phyloP scores from a whole-genome alignment of 176 grass and related monocot species.

The Cocos nucifera region DNA sequence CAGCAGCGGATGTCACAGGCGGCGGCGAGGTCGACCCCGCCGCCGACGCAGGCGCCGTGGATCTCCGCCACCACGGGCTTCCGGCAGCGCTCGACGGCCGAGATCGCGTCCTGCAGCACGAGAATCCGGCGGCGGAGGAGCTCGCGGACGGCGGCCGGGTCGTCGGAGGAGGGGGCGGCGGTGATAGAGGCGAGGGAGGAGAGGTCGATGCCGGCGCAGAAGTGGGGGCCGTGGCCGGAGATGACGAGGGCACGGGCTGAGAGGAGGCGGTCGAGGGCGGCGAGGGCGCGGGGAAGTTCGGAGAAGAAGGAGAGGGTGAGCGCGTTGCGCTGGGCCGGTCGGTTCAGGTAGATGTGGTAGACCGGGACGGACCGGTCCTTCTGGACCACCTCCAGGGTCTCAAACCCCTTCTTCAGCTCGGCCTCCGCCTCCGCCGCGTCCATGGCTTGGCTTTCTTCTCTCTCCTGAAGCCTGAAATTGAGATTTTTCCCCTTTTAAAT shows the following conservation, averaged over 20 bases:
- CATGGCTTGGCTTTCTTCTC: neutral
- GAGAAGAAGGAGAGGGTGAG: slow-evolving; percentile 52
- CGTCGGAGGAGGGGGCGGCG: neutral
- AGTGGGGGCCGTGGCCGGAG: slow-evolving; percentile 50
- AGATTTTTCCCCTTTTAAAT: no score
- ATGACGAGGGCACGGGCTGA: slow-evolving; percentile 51
- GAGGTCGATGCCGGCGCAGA: slow-evolving; percentile 73
- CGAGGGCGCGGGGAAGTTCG: slow-evolving; percentile 70
- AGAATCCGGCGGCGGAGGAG: slow-evolving; percentile 46
- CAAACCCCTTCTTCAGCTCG: slow-evolving; percentile 53
- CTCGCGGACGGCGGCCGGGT: slow-evolving; percentile 33
- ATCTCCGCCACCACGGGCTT: slow-evolving; percentile 69
- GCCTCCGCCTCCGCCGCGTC: slow-evolving; percentile 27
- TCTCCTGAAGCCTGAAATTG: no score
- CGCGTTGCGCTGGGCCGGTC: slow-evolving; percentile 63
- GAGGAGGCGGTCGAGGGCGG: slow-evolving; percentile 63
- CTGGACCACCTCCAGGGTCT: slow-evolving; percentile 43
- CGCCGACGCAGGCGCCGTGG: slow-evolving; percentile 73
- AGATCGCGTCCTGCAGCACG: slow-evolving; percentile 44
- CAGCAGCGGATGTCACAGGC: slow-evolving; percentile 70
- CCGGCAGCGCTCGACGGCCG: slow-evolving; percentile 55
- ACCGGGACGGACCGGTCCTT: slow-evolving; percentile 34
- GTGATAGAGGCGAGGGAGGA: slow-evolving; percentile 32
- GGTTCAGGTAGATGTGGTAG: slow-evolving; percentile 72
- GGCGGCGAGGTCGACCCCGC: slow-evolving; percentile 46